Evolutionary conservation across 495 filamentous ascomycete genomes (phyloP).

Genomic region (Geoglossum glabrum): DNA sequence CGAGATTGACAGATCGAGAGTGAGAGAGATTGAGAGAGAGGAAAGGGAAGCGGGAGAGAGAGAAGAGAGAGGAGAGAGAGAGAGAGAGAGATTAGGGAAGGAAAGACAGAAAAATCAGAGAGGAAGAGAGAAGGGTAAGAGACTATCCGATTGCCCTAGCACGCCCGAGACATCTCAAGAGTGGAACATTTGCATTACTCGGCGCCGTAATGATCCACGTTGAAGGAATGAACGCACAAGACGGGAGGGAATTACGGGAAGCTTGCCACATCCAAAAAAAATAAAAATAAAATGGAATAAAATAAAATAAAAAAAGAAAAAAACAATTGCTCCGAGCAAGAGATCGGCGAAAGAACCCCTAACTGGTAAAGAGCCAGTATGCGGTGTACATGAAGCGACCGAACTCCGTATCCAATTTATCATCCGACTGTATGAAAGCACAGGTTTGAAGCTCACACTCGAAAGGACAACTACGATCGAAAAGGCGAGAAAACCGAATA

Average conservation of each 20-base stretch:
- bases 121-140: background rate
- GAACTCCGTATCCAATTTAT: slow-evolving; percentile 3
- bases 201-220: background rate
- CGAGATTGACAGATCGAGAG: background rate
- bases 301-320: too few relatives aligned
- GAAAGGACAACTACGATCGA: background rate
- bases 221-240: background rate
- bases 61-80: background rate
- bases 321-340: background rate
- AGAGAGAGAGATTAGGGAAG: background rate
- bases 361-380: background rate
- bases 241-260: background rate
- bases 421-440: background rate
- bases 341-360: background rate
- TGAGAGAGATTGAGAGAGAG: background rate
- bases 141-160: too few relatives aligned
- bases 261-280: background rate
- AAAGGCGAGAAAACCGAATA: background rate
- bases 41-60: background rate
- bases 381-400: slow-evolving; percentile 1
- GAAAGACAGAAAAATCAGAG: background rate
- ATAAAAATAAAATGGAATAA: too few relatives aligned
- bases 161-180: background rate
- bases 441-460: background rate
- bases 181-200: background rate